Conservation (phyloP, 345 rosid genomes). For the Melaleuca quinquenervia region DNA sequence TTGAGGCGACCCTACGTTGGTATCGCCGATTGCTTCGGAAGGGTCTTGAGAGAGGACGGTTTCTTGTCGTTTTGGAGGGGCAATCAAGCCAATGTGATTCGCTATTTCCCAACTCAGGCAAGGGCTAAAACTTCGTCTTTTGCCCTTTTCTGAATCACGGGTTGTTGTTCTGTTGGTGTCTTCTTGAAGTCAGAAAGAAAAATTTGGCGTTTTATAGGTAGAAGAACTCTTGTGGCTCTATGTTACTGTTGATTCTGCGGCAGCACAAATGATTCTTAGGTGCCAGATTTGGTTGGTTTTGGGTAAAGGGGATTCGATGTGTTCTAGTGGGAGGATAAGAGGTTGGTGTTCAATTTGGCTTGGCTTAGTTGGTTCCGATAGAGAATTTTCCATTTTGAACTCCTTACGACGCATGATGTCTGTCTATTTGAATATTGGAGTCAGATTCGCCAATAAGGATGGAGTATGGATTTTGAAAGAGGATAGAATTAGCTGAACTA, state of each 20-base stretch:
- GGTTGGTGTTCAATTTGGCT: not conserved
- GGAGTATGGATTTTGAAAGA: not conserved
- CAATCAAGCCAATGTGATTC: slow-evolving; percentile 78
- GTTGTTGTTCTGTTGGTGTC: not conserved
- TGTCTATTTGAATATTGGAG: not conserved
- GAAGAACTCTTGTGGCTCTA: not conserved
- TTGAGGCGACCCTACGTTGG: slow-evolving; percentile 57
- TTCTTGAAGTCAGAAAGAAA: not conserved
- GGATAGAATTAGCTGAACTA: not conserved
- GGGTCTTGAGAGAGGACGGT: slow-evolving; percentile 81
- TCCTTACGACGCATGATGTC: not conserved
- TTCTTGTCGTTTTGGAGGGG: slow-evolving; percentile 89
- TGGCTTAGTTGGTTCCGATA: not conserved
- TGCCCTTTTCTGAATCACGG: not conserved
- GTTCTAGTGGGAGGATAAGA: not conserved
- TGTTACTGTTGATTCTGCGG: not conserved
- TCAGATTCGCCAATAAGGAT: not conserved
- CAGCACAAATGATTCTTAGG: not conserved
- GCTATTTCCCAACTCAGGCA: slow-evolving; percentile 95
- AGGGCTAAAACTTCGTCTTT: not conserved
- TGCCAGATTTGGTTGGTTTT: not conserved
- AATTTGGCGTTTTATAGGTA: not conserved
- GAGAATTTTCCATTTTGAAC: not conserved
- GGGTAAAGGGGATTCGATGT: not conserved
- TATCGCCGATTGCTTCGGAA: slow-evolving; percentile 52